Percentiles rank a stretch among this genome's conserved stretches.
These are phyloP conservation scores for Mucor velutinosus DNA, from an alignment of 371 early-diverging fungal genomes.

Conservation along the genomic window DNA sequence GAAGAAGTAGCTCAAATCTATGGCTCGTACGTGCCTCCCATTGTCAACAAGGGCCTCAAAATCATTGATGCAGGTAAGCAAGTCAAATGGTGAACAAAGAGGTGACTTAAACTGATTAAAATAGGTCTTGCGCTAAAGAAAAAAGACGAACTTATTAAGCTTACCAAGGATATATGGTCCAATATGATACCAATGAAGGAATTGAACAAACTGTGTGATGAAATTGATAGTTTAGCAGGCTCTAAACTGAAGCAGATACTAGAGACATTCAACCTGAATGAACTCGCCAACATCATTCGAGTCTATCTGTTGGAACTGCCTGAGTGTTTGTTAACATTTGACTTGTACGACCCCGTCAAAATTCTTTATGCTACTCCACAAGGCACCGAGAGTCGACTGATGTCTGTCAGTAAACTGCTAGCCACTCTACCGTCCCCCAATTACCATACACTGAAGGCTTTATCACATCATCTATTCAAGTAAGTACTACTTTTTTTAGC, in stretches of 20 bases:
- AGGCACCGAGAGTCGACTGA: not conserved
- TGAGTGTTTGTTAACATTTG: constrained; percentile 67
- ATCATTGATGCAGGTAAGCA: constrained; percentile 40
- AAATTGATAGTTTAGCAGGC: constrained; percentile 54
- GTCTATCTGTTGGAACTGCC: constrained; percentile 76
- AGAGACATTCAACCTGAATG: constrained; percentile 51
- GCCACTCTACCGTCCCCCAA: constrained; percentile 55
- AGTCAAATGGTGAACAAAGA: constrained; percentile 20
- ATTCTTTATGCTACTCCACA: constrained; percentile 51
- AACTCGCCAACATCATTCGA: constrained; percentile 64
- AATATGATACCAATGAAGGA: constrained; percentile 42
- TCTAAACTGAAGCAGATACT: constrained; percentile 51
- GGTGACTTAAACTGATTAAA: not conserved
- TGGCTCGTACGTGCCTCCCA: constrained; percentile 58
- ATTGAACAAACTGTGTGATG: constrained; percentile 56
- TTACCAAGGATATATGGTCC: constrained; percentile 54
- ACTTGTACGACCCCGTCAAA: constrained; percentile 73
- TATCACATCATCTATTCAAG: constrained; percentile 45
- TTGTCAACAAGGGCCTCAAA: constrained; percentile 54
- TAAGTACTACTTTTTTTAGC: constrained; percentile 2
- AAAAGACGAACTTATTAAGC: constrained; percentile 15
- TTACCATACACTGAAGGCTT: constrained; percentile 53
- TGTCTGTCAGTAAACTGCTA: constrained; percentile 44
- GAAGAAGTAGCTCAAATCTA: constrained; percentile 65
- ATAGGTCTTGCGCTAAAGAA: not conserved